phyloP scores from a whole-genome alignment of 2,329 filamentous ascomycete genomes.

The Triangularia verruculosa region DNA sequence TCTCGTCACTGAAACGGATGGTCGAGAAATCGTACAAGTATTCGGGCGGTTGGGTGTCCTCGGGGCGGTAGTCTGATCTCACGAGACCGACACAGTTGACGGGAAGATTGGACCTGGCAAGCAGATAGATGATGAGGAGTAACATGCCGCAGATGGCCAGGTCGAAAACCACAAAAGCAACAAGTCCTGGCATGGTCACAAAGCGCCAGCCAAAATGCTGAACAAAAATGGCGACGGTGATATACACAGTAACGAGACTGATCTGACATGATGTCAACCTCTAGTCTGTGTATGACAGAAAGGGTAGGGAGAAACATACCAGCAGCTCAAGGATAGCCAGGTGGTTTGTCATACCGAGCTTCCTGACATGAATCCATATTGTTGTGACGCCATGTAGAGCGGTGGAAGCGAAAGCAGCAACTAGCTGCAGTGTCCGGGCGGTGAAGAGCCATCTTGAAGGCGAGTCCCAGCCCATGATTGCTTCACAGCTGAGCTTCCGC shows the following conservation, averaged over 20 bases:
- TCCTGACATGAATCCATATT: slow-evolving; percentile 30
- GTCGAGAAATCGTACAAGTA: slow-evolving; percentile 27
- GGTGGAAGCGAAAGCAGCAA: slow-evolving; percentile 32
- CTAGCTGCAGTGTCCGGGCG: slow-evolving; percentile 33
- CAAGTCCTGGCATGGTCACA: slow-evolving; percentile 28
- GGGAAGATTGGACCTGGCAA: slow-evolving; percentile 36
- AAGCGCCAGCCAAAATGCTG: slow-evolving; percentile 32
- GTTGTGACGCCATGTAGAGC: slow-evolving; percentile 37
- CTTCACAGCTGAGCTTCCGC: not conserved
- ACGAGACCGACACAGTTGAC: slow-evolving; percentile 36
- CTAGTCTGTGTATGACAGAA: not conserved
- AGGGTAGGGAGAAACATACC: slow-evolving; percentile 28
- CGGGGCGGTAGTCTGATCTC: slow-evolving; percentile 19
- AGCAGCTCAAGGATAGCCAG: slow-evolving; percentile 36
- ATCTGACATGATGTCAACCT: slow-evolving; percentile 29
- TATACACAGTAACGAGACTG: slow-evolving; percentile 33
- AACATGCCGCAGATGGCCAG: slow-evolving; percentile 31
- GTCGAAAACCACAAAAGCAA: slow-evolving; percentile 33
- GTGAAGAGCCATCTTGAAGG: slow-evolving; percentile 34
- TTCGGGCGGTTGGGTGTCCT: slow-evolving; percentile 10
- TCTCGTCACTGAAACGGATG: slow-evolving; percentile 33
- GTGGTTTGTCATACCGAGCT: slow-evolving; percentile 28
- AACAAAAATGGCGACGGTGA: slow-evolving; percentile 32
- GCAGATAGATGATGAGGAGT: slow-evolving; percentile 35
- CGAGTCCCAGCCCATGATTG: not conserved